phyloP scores from a whole-genome alignment of 1,284 basidiomycete genomes.

The Megacollybia platyphylla region DNA sequence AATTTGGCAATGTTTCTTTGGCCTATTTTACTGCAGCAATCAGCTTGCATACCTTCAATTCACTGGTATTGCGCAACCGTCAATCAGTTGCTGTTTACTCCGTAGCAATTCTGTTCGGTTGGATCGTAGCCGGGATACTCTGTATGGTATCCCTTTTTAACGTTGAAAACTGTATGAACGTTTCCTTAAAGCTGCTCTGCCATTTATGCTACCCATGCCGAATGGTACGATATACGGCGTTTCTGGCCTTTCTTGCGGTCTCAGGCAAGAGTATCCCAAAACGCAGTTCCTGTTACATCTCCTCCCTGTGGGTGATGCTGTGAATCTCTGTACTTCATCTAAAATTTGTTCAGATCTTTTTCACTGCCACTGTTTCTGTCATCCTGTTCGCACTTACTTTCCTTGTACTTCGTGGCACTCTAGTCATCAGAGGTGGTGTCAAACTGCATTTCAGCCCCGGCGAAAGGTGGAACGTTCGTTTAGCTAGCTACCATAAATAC shows the following conservation, averaged over 20 bases:
- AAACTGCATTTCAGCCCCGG: slow-evolving; percentile 34
- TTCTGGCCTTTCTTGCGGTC: slow-evolving; percentile 36
- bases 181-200: slow-evolving; percentile 21
- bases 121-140: slow-evolving; percentile 30
- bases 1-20: slow-evolving; percentile 45
- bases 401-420: slow-evolving; percentile 39
- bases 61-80: slow-evolving; percentile 42
- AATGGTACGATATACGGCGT: slow-evolving; percentile 35
- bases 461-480: slow-evolving; percentile 26
- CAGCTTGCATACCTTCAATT: slow-evolving; percentile 56
- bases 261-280: slow-evolving; percentile 26
- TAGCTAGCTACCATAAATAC: slow-evolving; percentile 41
- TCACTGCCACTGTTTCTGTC: slow-evolving; percentile 38
- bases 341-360: slow-evolving; percentile 31
- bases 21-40: slow-evolving; percentile 57
- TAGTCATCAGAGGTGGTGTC: slow-evolving; percentile 29
- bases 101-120: slow-evolving; percentile 34
- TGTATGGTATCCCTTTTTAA: slow-evolving; percentile 19
- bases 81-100: slow-evolving; percentile 35
- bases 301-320: slow-evolving; percentile 35
- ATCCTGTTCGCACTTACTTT: slow-evolving; percentile 47
- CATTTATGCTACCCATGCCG: slow-evolving; percentile 18
- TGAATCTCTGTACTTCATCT: slow-evolving; percentile 1
- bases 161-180: slow-evolving; percentile 1
- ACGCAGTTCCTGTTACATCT: slow-evolving; percentile 39